phyloP scores from a whole-genome alignment of 257 asterid genomes.

The Solanum virginianum region DNA sequence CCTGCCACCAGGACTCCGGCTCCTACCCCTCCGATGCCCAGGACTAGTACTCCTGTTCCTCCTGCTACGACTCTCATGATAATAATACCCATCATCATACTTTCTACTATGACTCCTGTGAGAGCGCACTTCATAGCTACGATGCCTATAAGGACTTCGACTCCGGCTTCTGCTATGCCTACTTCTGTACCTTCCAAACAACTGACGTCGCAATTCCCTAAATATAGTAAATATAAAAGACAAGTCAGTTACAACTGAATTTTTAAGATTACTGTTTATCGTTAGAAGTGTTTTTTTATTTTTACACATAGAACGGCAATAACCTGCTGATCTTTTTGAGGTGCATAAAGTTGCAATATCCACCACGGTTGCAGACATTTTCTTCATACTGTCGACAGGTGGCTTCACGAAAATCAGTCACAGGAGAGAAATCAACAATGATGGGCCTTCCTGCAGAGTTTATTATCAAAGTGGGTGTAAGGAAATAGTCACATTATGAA shows the following conservation, averaged over 20 bases:
- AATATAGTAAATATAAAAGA: not conserved
- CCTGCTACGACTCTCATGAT: conserved; percentile 69
- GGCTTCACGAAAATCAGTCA: conserved; percentile 95
- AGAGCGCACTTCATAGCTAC: conserved; percentile 71
- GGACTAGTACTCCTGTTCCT: conserved; percentile 59
- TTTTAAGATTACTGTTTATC: not conserved
- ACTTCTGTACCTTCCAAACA: conserved; percentile 59
- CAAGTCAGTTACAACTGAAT: not conserved
- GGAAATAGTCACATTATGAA: not conserved
- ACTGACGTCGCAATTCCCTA: conserved; percentile 70
- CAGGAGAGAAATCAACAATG: conserved; percentile 93
- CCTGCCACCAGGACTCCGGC: conserved; percentile 66
- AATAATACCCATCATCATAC: conserved; percentile 49
- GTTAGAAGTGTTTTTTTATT: not conserved
- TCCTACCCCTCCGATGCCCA: conserved; percentile 45
- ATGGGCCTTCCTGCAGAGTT: conserved; percentile 74
- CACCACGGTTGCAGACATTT: conserved; percentile 91
- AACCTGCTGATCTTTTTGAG: conserved; percentile 90
- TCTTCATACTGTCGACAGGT: conserved; percentile 98
- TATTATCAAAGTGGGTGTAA: not conserved
- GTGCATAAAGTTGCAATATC: conserved; percentile 99
- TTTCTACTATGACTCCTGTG: conserved; percentile 69
- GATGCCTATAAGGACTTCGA: conserved; percentile 87
- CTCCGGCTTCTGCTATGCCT: conserved; percentile 61
- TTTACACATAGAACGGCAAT: not conserved